These are phyloP conservation scores for Papilionanthe hybrid DNA, from an alignment of 116 monocot genomes.

Conservation along the genomic window DNA sequence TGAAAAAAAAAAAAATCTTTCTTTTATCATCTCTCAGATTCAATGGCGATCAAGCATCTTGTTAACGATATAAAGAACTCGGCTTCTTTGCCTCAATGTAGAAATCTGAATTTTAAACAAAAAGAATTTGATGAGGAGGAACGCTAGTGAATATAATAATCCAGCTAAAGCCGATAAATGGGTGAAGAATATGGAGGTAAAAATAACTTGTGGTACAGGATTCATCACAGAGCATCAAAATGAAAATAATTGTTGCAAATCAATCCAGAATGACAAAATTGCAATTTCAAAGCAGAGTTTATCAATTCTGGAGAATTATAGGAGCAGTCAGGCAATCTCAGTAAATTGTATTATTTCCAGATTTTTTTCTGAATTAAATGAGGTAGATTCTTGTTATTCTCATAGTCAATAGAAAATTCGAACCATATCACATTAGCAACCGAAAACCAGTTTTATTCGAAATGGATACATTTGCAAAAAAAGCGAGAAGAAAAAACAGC, in stretches of 20 bases:
- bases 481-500: not conserved
- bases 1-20: conserved; percentile 34
- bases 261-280: not conserved
- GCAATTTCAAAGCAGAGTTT: not conserved
- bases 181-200: not conserved
- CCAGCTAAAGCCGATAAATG: not conserved
- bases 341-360: conserved; percentile 40
- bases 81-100: conserved; percentile 20
- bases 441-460: not conserved
- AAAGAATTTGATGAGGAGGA: not conserved
- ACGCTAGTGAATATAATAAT: not conserved
- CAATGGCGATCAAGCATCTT: conserved; percentile 27
- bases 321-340: conserved; percentile 19
- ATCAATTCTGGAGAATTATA: not conserved
- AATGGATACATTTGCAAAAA: conserved; percentile 4
- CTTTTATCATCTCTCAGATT: conserved; percentile 46
- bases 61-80: conserved; percentile 17
- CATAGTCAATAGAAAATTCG: not conserved
- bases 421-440: not conserved
- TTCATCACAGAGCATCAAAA: not conserved
- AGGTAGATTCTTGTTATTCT: conserved; percentile 4
- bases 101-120: too few species aligned
- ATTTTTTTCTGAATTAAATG: conserved; percentile 38
- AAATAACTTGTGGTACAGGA: not conserved
- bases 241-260: not conserved